phyloP scores from a whole-genome alignment of 805 yeast genomes.

The Metschnikowia anglica region DNA sequence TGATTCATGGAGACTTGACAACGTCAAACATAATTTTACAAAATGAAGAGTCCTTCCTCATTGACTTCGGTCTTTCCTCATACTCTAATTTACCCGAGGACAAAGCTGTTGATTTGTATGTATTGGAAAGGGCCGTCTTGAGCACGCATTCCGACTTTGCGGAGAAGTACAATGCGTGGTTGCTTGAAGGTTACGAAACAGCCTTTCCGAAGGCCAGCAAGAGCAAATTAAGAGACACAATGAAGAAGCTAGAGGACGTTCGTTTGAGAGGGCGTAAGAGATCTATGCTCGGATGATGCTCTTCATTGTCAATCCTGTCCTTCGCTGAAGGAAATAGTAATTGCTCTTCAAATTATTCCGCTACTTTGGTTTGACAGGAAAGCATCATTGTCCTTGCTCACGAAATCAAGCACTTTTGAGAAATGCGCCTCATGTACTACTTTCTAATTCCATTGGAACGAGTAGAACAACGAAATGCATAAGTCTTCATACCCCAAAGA shows the following conservation, averaged over 20 bases:
- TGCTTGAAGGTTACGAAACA: slow-evolving; percentile 64
- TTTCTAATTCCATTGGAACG: too few relatives aligned
- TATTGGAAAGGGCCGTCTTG: slow-evolving; percentile 83
- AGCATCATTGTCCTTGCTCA: too few relatives aligned
- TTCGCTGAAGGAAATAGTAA: background rate
- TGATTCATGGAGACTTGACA: slow-evolving; percentile 93
- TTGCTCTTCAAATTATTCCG: background rate
- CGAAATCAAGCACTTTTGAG: too few relatives aligned
- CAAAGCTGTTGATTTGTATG: slow-evolving; percentile 96
- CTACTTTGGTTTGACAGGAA: background rate
- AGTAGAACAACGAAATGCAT: too few relatives aligned
- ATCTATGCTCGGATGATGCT: slow-evolving; percentile 75
- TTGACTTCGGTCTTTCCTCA: slow-evolving; percentile 90
- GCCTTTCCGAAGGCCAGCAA: slow-evolving; percentile 30
- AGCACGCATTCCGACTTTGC: slow-evolving; percentile 87
- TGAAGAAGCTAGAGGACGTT: slow-evolving; percentile 74
- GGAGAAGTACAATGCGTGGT: slow-evolving; percentile 61
- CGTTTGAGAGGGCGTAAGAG: slow-evolving; percentile 92
- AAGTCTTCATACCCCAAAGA: too few relatives aligned
- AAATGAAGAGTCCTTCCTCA: slow-evolving; percentile 52
- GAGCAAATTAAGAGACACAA: slow-evolving; percentile 50
- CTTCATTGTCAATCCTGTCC: background rate
- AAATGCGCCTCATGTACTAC: too few relatives aligned
- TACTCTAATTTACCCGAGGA: slow-evolving; percentile 78
- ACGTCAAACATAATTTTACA: slow-evolving; percentile 76